phyloP scores from a whole-genome alignment of 129 eudicot species.

The Heracleum sosnowskyi region DNA sequence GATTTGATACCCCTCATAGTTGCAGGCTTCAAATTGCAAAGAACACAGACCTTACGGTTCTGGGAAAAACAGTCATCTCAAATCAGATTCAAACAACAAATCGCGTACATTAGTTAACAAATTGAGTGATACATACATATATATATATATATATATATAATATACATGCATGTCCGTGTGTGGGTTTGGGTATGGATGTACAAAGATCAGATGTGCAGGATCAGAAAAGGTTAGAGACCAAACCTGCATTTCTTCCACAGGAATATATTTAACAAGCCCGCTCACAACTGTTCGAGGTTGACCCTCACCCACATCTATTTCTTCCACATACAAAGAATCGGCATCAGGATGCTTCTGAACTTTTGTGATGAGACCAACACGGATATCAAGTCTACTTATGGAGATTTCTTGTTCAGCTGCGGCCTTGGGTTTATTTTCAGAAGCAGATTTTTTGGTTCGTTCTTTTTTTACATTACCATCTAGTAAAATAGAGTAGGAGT shows the following conservation, averaged over 20 bases:
- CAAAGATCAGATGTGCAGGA: neutral
- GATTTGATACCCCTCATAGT: slow-evolving; percentile 94
- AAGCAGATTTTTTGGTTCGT: slow-evolving; percentile 33
- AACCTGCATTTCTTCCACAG: slow-evolving; percentile 92
- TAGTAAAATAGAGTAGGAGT: slow-evolving; percentile 13
- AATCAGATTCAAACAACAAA: neutral
- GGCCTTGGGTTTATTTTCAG: slow-evolving; percentile 46
- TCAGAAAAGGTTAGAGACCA: neutral
- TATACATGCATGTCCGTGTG: neutral
- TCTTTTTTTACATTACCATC: slow-evolving; percentile 54
- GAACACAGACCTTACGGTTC: slow-evolving; percentile 95
- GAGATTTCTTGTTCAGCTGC: slow-evolving; percentile 62
- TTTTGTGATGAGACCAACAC: slow-evolving; percentile 81
- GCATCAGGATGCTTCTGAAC: slow-evolving; percentile 97
- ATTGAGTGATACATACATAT: no score
- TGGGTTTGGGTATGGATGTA: neutral
- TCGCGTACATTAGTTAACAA: neutral
- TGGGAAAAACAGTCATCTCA: slow-evolving; percentile 14
- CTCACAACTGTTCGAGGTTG: slow-evolving; percentile 92
- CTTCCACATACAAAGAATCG: slow-evolving; percentile 88
- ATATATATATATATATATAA: neutral
- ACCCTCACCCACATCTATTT: slow-evolving; percentile 93
- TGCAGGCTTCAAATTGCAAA: slow-evolving; percentile 96
- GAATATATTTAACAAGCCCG: slow-evolving; percentile 84
- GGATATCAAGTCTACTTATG: slow-evolving; percentile 81